phyloP scores from a whole-genome alignment of 768 basidiomycete species.

The Lentinus tigrinus region DNA sequence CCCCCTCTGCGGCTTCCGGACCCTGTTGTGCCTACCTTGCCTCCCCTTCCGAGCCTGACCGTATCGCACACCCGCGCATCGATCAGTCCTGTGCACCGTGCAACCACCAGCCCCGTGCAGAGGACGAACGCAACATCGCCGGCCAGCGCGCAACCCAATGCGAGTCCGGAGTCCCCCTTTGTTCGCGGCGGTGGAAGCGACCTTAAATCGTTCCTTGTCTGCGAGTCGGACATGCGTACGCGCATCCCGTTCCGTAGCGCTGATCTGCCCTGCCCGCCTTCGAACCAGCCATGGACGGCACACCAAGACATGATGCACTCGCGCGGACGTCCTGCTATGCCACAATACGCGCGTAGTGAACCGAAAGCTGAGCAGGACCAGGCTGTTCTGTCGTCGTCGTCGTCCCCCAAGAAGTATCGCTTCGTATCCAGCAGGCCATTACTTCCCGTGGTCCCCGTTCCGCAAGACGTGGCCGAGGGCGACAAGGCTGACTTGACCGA shows the following conservation, averaged over 20 bases:
- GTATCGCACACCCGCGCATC: no score
- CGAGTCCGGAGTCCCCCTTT: not conserved
- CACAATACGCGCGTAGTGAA: not conserved
- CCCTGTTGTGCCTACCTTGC: no score
- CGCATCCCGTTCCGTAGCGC: not conserved
- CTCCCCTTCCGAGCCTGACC: no score
- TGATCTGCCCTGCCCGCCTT: not conserved
- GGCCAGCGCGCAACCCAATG: not conserved
- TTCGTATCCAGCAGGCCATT: constrained; percentile 12
- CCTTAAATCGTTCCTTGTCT: not conserved
- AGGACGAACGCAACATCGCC: not conserved
- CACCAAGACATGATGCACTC: not conserved
- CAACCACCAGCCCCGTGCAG: no score
- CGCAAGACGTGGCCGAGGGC: not conserved
- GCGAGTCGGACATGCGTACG: not conserved
- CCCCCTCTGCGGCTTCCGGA: not conserved
- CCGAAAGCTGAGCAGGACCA: not conserved
- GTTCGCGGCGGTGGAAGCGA: not conserved
- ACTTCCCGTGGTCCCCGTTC: not conserved
- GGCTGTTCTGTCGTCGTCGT: not conserved
- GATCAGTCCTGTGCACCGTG: no score
- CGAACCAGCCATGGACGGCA: not conserved
- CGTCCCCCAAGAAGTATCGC: constrained; percentile 12
- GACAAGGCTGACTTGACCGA: not conserved
- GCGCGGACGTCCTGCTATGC: not conserved